Base-by-base conservation (phyloP, 2,329 filamentous ascomycete species). In the Xylaria sp. region DNA sequence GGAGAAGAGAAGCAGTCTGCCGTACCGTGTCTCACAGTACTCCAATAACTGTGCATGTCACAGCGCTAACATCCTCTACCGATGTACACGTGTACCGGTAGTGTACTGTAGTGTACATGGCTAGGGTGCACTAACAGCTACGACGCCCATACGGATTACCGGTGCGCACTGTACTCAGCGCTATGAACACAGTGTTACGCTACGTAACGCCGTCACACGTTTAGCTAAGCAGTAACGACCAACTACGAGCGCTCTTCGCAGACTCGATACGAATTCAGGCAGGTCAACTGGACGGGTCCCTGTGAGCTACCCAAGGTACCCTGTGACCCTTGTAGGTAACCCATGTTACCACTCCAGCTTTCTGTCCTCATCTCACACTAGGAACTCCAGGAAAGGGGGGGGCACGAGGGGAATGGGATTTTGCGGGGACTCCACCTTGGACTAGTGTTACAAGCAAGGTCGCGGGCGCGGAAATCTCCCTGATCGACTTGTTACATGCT, bases 401-500 rank as follows among this genome's bases (percentile, higher is more conserved):
- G 47, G 37, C 4, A 30, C 23, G 23, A 30, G 23, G 23, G 23
- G 23, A 30, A 30, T 30, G 23, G 23, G 23, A 30, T 30, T 30
- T 59, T 63, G 60, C 63, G 60, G 60, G 63, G 60, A 55, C 56
- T 59, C 58, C 59, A 59, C 55, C 52, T 48, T 7, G 49, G 58
- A 62, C 57, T 57, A 59, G 55, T 52, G 57, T 58, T 59, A 59
- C 62, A 60, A 59, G 59, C 56, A 62, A 10, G 3, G 16, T 49
- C 18, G 16, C 16, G 23, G 23, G 46, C n/a, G 60, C 60, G 63
- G 63, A 64, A 65, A 66, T 66, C 64, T 66, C 49, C 58, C 63
- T 62, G 63, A 65, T 66, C 58, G 55, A 59, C 61, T 66, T 56
- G 62, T 66, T 66, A 66, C 64, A 58, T 66, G 63, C 60, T 59